Conservation (phyloP, 2,329 filamentous ascomycete genomes). For the Cryphonectria parasitica region DNA sequence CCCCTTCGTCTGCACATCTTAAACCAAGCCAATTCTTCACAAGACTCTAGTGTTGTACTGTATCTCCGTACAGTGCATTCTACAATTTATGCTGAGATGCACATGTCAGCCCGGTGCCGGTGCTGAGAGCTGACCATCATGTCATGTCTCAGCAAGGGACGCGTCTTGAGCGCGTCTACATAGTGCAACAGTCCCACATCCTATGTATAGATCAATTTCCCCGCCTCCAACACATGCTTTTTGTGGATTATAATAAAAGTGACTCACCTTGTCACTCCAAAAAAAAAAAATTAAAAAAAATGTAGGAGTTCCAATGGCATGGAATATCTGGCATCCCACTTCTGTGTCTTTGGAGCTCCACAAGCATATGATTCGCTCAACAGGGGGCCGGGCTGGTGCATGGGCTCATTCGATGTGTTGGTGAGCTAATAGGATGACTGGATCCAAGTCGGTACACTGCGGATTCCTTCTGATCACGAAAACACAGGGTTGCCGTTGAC, state of each 20-base stretch:
- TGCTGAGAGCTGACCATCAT: not conserved
- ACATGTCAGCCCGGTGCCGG: constrained; percentile 9
- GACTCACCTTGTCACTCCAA: not conserved
- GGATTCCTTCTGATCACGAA: not conserved
- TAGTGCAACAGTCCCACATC: not conserved
- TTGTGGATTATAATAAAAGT: not conserved
- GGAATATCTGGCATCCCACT: not conserved
- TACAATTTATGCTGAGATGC: not conserved
- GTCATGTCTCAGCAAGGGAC: not conserved
- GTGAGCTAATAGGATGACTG: not conserved
- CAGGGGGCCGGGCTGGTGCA: not conserved
- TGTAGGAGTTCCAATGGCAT: not conserved
- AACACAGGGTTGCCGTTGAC: not conserved
- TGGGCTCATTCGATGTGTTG: not conserved
- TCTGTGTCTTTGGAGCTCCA: not conserved
- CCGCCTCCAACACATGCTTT: not conserved
- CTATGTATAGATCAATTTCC: not conserved
- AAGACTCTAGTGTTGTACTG: not conserved
- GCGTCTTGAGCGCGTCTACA: constrained; percentile 3
- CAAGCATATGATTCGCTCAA: not conserved
- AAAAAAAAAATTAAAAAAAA: no score
- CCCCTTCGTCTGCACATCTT: not conserved
- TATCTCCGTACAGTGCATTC: constrained; percentile 12
- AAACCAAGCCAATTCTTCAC: not conserved
- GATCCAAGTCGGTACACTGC: not conserved